Evolutionary conservation across 176 grass and related monocot genomes (phyloP).

Genomic region (Eleusine coracana): DNA sequence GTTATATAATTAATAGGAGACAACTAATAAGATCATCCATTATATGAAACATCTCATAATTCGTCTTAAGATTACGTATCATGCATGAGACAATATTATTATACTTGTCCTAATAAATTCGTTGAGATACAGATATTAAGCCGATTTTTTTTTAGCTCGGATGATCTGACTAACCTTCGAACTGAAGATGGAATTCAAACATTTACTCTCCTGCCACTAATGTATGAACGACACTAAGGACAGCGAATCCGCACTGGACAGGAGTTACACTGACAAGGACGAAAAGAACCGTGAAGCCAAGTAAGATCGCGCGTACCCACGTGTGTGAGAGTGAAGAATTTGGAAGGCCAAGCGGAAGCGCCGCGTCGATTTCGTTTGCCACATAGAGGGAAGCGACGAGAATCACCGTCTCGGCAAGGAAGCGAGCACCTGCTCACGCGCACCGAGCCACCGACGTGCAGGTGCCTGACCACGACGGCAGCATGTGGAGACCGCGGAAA

Average conservation of each 20-base stretch:
- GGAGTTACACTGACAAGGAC: background rate
- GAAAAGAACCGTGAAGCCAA: background rate
- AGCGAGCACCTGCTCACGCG: background rate
- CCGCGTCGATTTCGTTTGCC: background rate
- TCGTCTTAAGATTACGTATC: too few relatives aligned
- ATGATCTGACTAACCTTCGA: too few relatives aligned
- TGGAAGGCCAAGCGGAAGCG: background rate
- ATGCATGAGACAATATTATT: too few relatives aligned
- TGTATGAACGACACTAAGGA: background rate
- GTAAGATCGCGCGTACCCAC: background rate
- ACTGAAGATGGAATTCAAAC: background rate
- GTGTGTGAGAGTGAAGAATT: background rate
- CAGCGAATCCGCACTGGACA: constrained; percentile 1
- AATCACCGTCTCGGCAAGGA: constrained; percentile 15
- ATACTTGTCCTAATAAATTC: too few relatives aligned
- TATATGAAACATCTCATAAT: too few relatives aligned
- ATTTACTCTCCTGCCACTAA: background rate
- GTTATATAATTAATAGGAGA: too few relatives aligned
- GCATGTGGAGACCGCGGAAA: background rate
- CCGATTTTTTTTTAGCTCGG: too few relatives aligned
- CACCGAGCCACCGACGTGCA: background rate
- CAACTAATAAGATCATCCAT: too few relatives aligned
- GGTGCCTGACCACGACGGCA: background rate
- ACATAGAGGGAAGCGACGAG: background rate
- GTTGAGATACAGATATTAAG: background rate